Conservation (phyloP, 768 basidiomycete genomes). For the Pleurotus eryngii region DNA sequence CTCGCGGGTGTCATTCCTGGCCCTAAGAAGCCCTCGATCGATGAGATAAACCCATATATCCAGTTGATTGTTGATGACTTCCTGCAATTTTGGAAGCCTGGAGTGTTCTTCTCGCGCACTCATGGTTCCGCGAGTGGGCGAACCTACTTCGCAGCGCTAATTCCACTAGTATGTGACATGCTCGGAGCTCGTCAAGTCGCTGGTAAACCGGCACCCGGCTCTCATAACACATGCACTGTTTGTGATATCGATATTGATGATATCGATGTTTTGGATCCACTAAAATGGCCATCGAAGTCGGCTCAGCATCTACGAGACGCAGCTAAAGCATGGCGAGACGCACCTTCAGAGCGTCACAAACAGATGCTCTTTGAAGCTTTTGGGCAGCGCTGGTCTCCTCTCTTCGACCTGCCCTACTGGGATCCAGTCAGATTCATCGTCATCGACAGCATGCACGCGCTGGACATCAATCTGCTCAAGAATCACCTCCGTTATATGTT, state of each 20-base stretch:
- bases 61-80: background rate
- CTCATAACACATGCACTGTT: constrained; percentile 18
- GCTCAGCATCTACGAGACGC: constrained; percentile 12
- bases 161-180: constrained; percentile 20
- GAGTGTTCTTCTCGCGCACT: background rate
- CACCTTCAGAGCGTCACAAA: constrained; percentile 12
- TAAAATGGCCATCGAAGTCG: constrained; percentile 18
- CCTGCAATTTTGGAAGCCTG: background rate
- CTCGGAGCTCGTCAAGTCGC: constrained; percentile 23
- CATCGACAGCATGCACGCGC: constrained; percentile 40
- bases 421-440: constrained; percentile 25
- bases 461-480: constrained; percentile 29
- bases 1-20: constrained; percentile 3
- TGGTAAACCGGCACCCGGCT: constrained; percentile 16
- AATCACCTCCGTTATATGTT: constrained; percentile 27
- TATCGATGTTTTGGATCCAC: constrained; percentile 14
- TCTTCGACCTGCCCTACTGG: constrained; percentile 37
- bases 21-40: background rate
- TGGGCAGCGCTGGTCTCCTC: constrained; percentile 21
- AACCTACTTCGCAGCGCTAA: too few relatives aligned
- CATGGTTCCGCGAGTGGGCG: background rate
- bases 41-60: background rate
- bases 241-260: constrained; percentile 16
- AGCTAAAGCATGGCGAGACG: constrained; percentile 17
- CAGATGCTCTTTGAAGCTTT: constrained; percentile 12